Base-by-base conservation (phyloP, 1,284 basidiomycete genomes). In the Moniliella sp. region DNA sequence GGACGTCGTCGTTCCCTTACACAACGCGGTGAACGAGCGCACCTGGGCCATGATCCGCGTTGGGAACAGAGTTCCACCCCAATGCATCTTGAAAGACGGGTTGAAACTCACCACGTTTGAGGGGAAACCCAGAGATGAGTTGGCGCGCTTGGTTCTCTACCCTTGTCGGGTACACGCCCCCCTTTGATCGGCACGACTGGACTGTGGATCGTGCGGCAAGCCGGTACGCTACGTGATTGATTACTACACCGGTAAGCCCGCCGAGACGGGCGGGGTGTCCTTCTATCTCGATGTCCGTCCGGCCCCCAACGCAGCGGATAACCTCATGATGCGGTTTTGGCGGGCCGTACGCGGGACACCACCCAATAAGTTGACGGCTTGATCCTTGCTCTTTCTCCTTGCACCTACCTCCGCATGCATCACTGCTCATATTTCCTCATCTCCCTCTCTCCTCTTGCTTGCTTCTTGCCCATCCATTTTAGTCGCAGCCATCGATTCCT, bases 111-210 rank as follows among this genome's bases (percentile, higher is more conserved):
- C 86, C 37, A 83, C 71, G 57, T 88, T 88, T 65, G 76, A 78
- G 13, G 53, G 53, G 0, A 41, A 45, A 10, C 56, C 53, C 4
- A 34, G 50, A 58, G n/a, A 25, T 44, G 48, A 83, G 73, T 25
- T 78, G 78, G 26, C 76, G 76, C 50, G 88, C 88, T 10, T 71
- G 78, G 61, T 65, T 74, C 55, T 74, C 73, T 34, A 5, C 5
- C 27, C 1, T 21, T 14, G 15, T 5, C 26, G 49, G 86, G 2
- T 99, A 94, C 61, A 70, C 79, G 25, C 69, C 78, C 8, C 88
- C 88, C 0, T 97, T 99, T 59, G 91, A 97, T 62, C 69, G 91
- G 35, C 88, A 99, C 46, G 88, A 97, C 62, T 99, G 88, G 91
- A 64, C 82, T 27, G 74, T 99, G 27, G 83, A 93, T 61, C 74